Evolutionary conservation across 768 basidiomycete species (phyloP), one percentile per base, ranked within the genome.

Genomic region (Suillus spraguei): DNA sequence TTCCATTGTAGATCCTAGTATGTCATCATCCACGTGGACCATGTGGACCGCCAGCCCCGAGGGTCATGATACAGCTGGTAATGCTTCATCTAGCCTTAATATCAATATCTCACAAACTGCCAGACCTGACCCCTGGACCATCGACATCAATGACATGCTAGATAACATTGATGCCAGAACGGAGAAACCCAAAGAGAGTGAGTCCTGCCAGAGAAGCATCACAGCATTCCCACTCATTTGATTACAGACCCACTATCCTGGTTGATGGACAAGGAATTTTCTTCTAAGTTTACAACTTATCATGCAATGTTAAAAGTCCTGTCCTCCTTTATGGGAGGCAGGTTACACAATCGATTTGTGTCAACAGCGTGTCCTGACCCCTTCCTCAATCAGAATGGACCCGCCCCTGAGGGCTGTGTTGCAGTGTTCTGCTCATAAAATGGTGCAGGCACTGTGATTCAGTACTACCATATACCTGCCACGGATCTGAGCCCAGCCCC

Each of bases 121-220:
- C 3, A 0, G 0, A 33, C 9, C 9, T 3, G 2, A 52, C 17
- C 50, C 50, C 16, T 52, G 32, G 50, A 5, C 2, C 20, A 9
- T 52, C 4, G 1, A 42, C 7, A 4, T 16, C n/a, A n/a, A n/a
- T n/a, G 1, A 42, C 7, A 4, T 16, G 4, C 9, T 16, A n/a
- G n/a, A n/a, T n/a, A n/a, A n/a, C n/a, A n/a, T 16, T 11, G 32
- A 52, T 3, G 24, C 3, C 3, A 0, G 2, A 28, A 9, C 0
- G 3, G 32, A 52, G 1, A 1, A n/a, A 33, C 52, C 2, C 0
- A 20, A 33, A 35, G 33, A 35, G 2, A n/a, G 20, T 53, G 17
- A 49, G 32, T 53, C 5, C 10, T 32, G n/a, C 10, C 1, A 33
- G 0, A 20, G 10, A 53, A 24, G 0, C 6, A 0, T 53, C 17